These are phyloP conservation scores for Themeda triandra DNA, from an alignment of 176 grass and related monocot genomes.

Conservation along the genomic window DNA sequence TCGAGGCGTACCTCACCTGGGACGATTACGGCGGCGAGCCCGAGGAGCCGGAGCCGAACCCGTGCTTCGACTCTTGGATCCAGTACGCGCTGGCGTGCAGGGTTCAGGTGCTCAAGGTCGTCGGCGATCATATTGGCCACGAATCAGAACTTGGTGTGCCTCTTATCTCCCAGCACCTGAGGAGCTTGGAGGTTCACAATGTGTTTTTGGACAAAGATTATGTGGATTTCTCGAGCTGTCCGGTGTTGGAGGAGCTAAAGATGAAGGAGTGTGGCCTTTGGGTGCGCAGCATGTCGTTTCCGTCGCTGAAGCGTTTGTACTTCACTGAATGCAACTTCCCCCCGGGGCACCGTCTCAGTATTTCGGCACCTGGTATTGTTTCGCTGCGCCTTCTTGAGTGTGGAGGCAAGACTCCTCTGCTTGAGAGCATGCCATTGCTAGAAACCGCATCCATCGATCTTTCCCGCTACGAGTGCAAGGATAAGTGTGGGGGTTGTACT, in stretches of 20 bases:
- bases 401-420: background rate
- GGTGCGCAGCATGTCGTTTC: background rate
- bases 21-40: background rate
- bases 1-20: background rate
- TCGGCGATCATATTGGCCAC: background rate
- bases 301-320: background rate
- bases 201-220: background rate
- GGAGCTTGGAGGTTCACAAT: background rate
- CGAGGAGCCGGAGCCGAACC: background rate
- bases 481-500: background rate
- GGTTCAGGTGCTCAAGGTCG: background rate
- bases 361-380: background rate
- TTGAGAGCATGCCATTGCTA: background rate
- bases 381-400: background rate
- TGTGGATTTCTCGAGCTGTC: background rate
- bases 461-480: background rate
- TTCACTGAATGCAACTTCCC: background rate
- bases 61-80: background rate
- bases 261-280: background rate
- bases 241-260: too few species aligned
- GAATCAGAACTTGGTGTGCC: background rate
- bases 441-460: background rate
- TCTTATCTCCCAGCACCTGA: background rate
- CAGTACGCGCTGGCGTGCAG: background rate
- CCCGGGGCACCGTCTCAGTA: background rate